Evolutionary conservation across 306 rosid species (phyloP).

Genomic region (Biancaea sappan): DNA sequence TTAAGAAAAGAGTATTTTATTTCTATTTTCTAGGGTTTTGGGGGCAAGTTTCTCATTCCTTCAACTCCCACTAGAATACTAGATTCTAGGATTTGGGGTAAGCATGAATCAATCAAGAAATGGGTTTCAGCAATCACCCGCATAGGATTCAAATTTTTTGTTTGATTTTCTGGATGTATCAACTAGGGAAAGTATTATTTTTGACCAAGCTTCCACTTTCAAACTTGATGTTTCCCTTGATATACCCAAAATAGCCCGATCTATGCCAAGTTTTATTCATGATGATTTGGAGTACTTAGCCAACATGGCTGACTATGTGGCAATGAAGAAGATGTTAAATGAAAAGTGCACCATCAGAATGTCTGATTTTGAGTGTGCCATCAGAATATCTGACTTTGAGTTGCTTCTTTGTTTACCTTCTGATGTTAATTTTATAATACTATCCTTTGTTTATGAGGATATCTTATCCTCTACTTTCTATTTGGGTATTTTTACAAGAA

Average conservation of each 20-base stretch:
- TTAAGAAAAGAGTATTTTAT: too few relatives aligned
- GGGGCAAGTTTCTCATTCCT: too few relatives aligned
- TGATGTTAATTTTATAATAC: neutral
- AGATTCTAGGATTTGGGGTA: too few relatives aligned
- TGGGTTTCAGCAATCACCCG: too few relatives aligned
- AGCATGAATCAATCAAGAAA: too few relatives aligned
- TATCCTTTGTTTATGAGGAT: too few relatives aligned
- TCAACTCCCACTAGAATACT: too few relatives aligned
- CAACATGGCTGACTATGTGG: conserved; percentile 70
- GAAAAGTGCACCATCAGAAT: conserved; percentile 58
- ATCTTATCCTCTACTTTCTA: neutral
- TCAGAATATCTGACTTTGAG: conserved; percentile 83
- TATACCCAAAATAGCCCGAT: conserved; percentile 67
- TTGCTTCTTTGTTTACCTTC: conserved; percentile 36
- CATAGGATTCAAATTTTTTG: too few relatives aligned
- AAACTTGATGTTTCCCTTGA: conserved; percentile 74
- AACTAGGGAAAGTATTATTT: conserved; percentile 53
- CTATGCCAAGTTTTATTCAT: conserved; percentile 83
- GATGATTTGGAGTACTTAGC: conserved; percentile 77
- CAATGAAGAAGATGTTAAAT: conserved; percentile 67
- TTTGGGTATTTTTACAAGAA: conserved; percentile 51
- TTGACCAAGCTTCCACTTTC: conserved; percentile 55
- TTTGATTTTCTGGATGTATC: conserved; percentile 64
- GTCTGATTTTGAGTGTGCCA: conserved; percentile 52
- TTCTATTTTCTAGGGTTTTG: too few relatives aligned